Base-by-base conservation (phyloP, 495 filamentous ascomycete species). In the Penicillium cinerascens region DNA sequence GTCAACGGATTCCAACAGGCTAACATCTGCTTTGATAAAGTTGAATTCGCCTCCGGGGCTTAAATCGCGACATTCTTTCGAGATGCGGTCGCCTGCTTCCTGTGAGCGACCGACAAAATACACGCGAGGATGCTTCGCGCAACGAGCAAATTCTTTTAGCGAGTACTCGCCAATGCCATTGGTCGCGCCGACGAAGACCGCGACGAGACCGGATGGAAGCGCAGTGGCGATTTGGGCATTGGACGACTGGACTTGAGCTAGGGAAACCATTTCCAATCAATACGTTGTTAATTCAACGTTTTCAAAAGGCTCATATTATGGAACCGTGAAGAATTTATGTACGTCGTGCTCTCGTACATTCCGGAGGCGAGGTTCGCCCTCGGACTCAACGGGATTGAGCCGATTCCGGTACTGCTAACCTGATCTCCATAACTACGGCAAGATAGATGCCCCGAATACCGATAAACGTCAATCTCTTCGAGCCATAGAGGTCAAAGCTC, bases 171-270 rank as follows among this genome's bases (percentile, higher is more conserved):
- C 86, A 48, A 88, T 79, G 26, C 83, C 86, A 38, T 72, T 77
- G 0, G 86, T 88, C 17, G 66, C 85, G 27, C 86, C 84, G 10
- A 82, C 78, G 55, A 84, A 84, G 44, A 86, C 75, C 22, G 75
- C 80, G 4, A 80, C 72, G 1, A 81, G 60, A 3, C 70, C 67
- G 0, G 65, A 25, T 8, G 75, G 75, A 15, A 79, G 65, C 0
- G 50, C 20, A 5, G 61, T 56, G 8, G 60, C 44, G 53, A 81
- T 74, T 7, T 56, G 58, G 4, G 60, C 47, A 49, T 77, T 77
- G 7, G 74, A 76, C 0, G 64, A 44, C 23, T 63, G 64, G 38
- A 74, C 61, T 11, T 69, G 60, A 10, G 60, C 35, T 27, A 75
- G 53, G 6, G 59, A 52, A 0, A 74, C 66, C 75, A 78, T 78